phyloP scores from a whole-genome alignment of 768 basidiomycete species.

The Pholiota conissans region DNA sequence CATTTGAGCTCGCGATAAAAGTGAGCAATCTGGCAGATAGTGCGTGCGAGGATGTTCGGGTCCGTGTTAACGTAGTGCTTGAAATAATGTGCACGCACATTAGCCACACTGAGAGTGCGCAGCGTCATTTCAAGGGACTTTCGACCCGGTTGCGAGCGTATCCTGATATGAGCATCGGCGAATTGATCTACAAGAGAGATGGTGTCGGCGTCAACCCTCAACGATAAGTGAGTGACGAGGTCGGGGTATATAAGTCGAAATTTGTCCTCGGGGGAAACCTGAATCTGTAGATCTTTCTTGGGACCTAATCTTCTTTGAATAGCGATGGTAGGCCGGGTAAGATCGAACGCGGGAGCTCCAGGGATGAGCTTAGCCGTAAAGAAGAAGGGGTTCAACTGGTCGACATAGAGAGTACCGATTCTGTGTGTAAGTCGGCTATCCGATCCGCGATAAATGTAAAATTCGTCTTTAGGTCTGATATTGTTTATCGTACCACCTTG shows the following conservation, averaged over 20 bases:
- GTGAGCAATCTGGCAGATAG: background rate
- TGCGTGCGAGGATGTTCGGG: background rate
- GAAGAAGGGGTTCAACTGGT: background rate
- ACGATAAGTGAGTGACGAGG: background rate
- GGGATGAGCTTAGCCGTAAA: background rate
- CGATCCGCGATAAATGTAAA: background rate
- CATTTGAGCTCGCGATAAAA: background rate
- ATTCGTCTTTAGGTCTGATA: background rate
- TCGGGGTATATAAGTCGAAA: background rate
- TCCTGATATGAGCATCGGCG: background rate
- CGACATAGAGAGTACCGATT: background rate
- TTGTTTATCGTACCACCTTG: background rate
- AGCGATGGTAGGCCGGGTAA: background rate
- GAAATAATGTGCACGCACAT: no score
- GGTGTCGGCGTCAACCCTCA: background rate
- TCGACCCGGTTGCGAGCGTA: background rate
- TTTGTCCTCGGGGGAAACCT: background rate
- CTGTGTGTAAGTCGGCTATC: background rate
- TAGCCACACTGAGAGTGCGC: no score
- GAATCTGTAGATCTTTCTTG: background rate
- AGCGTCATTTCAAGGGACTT: background rate
- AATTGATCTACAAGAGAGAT: background rate
- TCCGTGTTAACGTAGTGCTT: no score
- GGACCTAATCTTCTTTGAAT: background rate
- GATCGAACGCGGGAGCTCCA: background rate